These are phyloP conservation scores for Aspergillus affinis DNA, from an alignment of 495 filamentous ascomycete species.

Conservation along the genomic window DNA sequence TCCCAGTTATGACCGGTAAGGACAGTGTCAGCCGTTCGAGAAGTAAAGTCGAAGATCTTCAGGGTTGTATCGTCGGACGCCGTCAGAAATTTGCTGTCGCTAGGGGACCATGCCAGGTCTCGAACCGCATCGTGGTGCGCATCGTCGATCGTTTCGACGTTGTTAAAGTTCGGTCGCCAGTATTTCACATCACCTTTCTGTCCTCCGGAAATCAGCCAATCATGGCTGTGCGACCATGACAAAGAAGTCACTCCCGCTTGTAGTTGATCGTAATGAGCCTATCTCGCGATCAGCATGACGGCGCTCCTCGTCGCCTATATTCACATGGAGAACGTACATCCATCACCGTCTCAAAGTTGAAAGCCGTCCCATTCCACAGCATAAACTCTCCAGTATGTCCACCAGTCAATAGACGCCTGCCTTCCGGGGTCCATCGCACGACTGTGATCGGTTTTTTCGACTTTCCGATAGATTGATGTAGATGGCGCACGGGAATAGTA, in stretches of 20 bases:
- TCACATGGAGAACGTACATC: slow-evolving; percentile 51
- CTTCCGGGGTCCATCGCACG: slow-evolving; percentile 97
- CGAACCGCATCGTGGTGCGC: slow-evolving; percentile 87
- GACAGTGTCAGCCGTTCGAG: slow-evolving; percentile 73
- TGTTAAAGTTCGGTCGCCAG: slow-evolving; percentile 99
- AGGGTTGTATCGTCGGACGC: slow-evolving; percentile 90
- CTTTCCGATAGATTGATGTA: slow-evolving; percentile 96
- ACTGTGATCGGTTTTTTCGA: slow-evolving; percentile 96
- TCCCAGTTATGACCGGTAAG: slow-evolving; percentile 94
- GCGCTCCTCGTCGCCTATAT: neutral
- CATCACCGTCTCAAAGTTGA: slow-evolving; percentile 99
- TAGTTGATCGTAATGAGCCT: slow-evolving; percentile 77
- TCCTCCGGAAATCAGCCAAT: slow-evolving; percentile 95
- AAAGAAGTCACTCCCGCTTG: slow-evolving; percentile 80
- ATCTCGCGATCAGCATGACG: slow-evolving; percentile 12
- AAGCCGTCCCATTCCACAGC: slow-evolving; percentile 96
- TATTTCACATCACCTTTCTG: slow-evolving; percentile 96
- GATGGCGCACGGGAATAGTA: slow-evolving; percentile 80
- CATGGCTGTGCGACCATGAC: slow-evolving; percentile 88
- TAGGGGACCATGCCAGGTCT: slow-evolving; percentile 90
- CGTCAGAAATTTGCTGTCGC: slow-evolving; percentile 92
- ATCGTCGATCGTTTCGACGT: slow-evolving; percentile 89
- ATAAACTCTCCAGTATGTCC: slow-evolving; percentile 97
- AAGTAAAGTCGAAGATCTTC: slow-evolving; percentile 96
- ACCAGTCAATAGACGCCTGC: slow-evolving; percentile 83